Conservation (phyloP, 306 rosid genomes). For the Nissolia schottii region DNA sequence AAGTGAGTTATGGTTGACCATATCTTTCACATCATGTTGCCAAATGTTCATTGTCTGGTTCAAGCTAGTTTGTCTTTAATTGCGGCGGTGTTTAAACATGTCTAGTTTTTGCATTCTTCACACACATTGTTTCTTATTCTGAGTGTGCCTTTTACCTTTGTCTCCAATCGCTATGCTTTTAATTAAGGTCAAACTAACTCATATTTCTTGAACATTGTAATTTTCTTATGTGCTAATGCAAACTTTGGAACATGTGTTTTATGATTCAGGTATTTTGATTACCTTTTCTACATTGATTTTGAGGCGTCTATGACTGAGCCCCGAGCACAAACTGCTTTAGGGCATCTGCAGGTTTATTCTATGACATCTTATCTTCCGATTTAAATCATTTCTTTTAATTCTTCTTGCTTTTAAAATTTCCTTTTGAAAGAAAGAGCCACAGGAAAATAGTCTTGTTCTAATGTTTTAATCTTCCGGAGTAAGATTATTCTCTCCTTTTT, state of each 20-base stretch:
- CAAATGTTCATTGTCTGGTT: background rate
- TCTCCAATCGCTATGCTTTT: background rate
- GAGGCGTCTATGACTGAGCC: constrained; percentile 61
- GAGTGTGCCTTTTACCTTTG: background rate
- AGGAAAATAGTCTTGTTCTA: background rate
- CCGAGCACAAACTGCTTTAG: constrained; percentile 52
- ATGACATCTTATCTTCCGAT: constrained; percentile 9
- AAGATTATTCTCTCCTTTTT: background rate
- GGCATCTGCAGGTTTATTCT: constrained; percentile 44
- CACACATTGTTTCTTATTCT: background rate
- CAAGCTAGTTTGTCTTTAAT: constrained; percentile 8
- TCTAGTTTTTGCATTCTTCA: background rate
- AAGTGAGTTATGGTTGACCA: constrained; percentile 32
- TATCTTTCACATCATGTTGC: background rate
- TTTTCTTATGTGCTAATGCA: background rate
- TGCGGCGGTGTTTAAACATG: background rate
- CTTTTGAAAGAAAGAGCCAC: background rate
- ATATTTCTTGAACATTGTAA: background rate
- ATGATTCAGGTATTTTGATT: constrained; percentile 44
- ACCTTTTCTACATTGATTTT: constrained; percentile 55
- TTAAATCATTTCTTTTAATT: constrained; percentile 6
- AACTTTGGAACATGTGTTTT: constrained; percentile 7
- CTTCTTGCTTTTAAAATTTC: background rate
- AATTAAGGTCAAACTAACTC: background rate
- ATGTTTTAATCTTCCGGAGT: background rate